Base-by-base conservation (phyloP, 1,284 basidiomycete species). In the Fomitopsis betulina region DNA sequence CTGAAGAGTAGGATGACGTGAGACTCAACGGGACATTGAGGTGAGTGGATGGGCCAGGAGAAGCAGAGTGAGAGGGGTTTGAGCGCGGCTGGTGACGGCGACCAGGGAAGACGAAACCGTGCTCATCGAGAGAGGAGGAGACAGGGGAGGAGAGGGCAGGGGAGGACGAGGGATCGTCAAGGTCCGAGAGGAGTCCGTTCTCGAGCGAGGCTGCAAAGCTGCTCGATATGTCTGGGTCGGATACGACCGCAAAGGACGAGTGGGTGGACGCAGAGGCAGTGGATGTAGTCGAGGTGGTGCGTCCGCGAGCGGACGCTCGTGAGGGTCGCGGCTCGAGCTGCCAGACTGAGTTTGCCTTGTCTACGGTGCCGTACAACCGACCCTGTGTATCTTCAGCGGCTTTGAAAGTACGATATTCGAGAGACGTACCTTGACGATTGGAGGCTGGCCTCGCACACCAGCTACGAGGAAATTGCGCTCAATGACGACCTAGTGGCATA, bases 151-250 rank as follows among this genome's bases (percentile, higher is more conserved):
- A 83, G 23, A 84, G 68, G 0, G 77, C 80, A 0, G 86, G 83
- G 23, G 83, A 85, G 9, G 79, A 71, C 8, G 77, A 67, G 55
- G 72, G 67, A 58, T 90, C 87, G 57, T 91, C 89, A 8, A 76
- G 75, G 55, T 91, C 89, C 8, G 89, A 91, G 10, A 78, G 78
- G 33, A 84, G 84, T 5, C 76, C 84, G 62, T 85, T 87, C 64
- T 89, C 89, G 5, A 91, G 76, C 21, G 89, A 91, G 7, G 86
- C 88, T 2, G 87, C 86, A 63, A 91, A 90, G 68, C 85, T 88
- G 71, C 87, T 91, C 6, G 88, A 88, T 54, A 91, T 86, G 62
- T 91, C 89, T 1, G 83, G 83, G 62, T 91, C 89, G 12, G 89
- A 90, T 3, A 92, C 76, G 56, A 89, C 78, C 2, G 89, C 89